Conservation (phyloP, 805 yeast genomes). For the Wickerhamomyces bovis region DNA sequence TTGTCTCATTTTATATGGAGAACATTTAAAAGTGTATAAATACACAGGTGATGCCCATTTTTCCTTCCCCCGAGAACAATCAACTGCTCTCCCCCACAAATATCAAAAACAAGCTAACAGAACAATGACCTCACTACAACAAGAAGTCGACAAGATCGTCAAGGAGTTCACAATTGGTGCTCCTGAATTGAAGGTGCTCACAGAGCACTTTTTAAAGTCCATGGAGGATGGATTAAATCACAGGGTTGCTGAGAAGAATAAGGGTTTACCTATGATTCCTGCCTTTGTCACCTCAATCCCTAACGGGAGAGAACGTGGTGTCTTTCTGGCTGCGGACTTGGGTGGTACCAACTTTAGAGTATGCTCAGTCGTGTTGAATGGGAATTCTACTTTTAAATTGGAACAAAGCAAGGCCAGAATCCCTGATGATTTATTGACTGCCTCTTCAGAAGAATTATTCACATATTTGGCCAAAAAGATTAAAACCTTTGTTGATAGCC, state of each 20-base stretch:
- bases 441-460: constrained; percentile 64
- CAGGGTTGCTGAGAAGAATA: constrained; percentile 31
- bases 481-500: constrained; percentile 53
- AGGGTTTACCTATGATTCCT: constrained; percentile 86
- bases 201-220: constrained; percentile 48
- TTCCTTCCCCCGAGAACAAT: not conserved
- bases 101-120: not conserved
- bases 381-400: constrained; percentile 72
- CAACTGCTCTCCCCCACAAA: no score
- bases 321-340: constrained; percentile 82
- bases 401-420: constrained; percentile 74
- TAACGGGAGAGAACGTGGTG: constrained; percentile 77
- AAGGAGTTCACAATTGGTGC: constrained; percentile 18
- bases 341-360: constrained; percentile 97
- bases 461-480: constrained; percentile 69
- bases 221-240: constrained; percentile 52
- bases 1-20: not conserved
- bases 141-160: constrained; percentile 14
- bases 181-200: constrained; percentile 20
- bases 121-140: constrained; percentile 3
- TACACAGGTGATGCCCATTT: not conserved
- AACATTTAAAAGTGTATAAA: not conserved
- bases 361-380: constrained; percentile 74
- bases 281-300: constrained; percentile 84
- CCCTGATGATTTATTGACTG: constrained; percentile 68